phyloP scores from a whole-genome alignment of 2,329 filamentous ascomycete species.

The Emmonsiellopsis sp. region DNA sequence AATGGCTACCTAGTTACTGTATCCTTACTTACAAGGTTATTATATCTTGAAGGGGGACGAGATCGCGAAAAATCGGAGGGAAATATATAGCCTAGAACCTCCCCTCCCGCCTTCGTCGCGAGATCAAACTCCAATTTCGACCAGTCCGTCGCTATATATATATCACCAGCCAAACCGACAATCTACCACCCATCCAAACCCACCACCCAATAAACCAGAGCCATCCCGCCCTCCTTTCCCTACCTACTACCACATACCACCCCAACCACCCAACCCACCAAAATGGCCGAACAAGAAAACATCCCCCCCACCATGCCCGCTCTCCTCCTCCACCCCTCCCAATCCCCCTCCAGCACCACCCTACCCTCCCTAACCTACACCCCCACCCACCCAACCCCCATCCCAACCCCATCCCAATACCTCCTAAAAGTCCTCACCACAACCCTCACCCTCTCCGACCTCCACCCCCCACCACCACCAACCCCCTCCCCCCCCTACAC shows the following conservation, averaged over 20 bases:
- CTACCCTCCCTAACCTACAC: slow-evolving; percentile 25
- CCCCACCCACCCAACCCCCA: slow-evolving; percentile 27
- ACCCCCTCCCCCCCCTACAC: slow-evolving; percentile 15
- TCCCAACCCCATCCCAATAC: slow-evolving; percentile 28
- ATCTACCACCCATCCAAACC: no score
- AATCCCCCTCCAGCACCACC: slow-evolving; percentile 15
- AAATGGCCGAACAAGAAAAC: slow-evolving; percentile 27
- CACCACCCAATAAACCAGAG: not conserved
- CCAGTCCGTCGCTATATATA: no score
- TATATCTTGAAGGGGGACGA: no score
- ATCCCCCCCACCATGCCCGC: slow-evolving; percentile 31
- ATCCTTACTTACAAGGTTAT: no score
- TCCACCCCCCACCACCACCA: slow-evolving; percentile 18
- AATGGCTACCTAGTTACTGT: no score
- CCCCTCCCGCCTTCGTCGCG: no score
- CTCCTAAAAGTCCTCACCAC: slow-evolving; percentile 32
- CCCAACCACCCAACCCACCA: slow-evolving; percentile 7
- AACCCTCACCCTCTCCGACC: slow-evolving; percentile 31
- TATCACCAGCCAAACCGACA: no score
- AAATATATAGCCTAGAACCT: no score
- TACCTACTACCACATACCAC: slow-evolving; percentile 2
- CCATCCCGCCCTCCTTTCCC: not conserved
- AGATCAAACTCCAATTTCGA: no score
- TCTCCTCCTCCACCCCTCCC: slow-evolving; percentile 30
- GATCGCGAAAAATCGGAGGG: no score